Conservation (phyloP, 2,329 filamentous ascomycete genomes). For the Aspergillus glaucus region DNA sequence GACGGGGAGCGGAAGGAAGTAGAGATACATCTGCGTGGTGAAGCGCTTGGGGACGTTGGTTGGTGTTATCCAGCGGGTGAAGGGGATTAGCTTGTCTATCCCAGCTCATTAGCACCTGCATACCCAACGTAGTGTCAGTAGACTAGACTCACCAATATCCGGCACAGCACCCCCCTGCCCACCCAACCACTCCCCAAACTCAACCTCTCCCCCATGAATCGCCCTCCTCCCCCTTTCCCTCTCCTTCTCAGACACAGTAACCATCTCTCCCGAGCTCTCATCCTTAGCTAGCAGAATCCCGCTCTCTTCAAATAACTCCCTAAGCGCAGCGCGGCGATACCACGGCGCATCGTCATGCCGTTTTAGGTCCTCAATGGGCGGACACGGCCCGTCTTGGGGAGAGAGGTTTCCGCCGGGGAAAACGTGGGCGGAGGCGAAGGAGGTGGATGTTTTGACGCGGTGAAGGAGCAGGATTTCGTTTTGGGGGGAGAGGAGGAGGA, state of each 20-base stretch:
- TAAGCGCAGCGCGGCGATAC: conserved; percentile 76
- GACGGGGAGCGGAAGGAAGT: conserved; percentile 64
- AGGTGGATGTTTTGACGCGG: conserved; percentile 71
- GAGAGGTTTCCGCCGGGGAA: conserved; percentile 83
- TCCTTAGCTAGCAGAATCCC: conserved; percentile 69
- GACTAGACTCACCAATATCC: conserved; percentile 50
- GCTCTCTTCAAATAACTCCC: conserved; percentile 93
- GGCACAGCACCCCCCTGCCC: conserved; percentile 30
- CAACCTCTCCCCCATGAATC: conserved; percentile 61
- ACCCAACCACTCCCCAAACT: conserved; percentile 61
- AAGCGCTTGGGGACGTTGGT: conserved; percentile 65
- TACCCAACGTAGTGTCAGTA: not conserved
- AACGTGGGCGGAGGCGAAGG: conserved; percentile 88
- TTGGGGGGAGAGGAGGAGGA: conserved; percentile 75
- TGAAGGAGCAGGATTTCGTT: conserved; percentile 87
- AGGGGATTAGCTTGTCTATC: conserved; percentile 63
- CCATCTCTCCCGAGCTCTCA: conserved; percentile 40
- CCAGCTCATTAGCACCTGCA: not conserved
- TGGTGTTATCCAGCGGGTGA: conserved; percentile 90
- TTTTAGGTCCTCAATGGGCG: conserved; percentile 43
- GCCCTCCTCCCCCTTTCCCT: conserved; percentile 60
- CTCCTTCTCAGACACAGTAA: conserved; percentile 55
- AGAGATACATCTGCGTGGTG: conserved; percentile 95
- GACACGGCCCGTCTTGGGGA: conserved; percentile 64
- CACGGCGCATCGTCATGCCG: conserved; percentile 64